Evolutionary conservation across 495 filamentous ascomycete species (phyloP).

Genomic region (Aspergillus wentii): DNA sequence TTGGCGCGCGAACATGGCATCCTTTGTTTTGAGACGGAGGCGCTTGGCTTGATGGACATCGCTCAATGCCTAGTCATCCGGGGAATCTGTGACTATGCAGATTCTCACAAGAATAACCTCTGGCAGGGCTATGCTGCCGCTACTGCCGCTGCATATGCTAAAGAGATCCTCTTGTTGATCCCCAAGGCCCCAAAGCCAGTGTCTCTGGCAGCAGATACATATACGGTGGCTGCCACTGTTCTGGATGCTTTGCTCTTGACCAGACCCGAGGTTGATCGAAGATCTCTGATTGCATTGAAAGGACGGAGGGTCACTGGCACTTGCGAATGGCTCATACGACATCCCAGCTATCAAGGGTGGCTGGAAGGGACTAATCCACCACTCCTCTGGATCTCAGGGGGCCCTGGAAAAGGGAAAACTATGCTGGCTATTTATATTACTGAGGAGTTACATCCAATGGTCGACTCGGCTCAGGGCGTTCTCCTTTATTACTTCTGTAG

Average conservation of each 20-base stretch:
- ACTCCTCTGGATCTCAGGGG: conserved; percentile 43
- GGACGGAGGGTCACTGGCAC: conserved; percentile 26
- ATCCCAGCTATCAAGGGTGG: conserved; percentile 34
- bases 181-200: conserved; percentile 13
- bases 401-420: conserved; percentile 47
- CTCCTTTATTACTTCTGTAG: conserved; percentile 42
- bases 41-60: conserved; percentile 23
- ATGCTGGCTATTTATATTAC: conserved; percentile 44
- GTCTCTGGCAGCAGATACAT: conserved; percentile 14
- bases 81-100: conserved; percentile 23
- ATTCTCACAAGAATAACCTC: conserved; percentile 20
- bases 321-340: conserved; percentile 43
- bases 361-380: conserved; percentile 14
- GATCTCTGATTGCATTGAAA: conserved; percentile 23
- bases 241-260: too few relatives aligned
- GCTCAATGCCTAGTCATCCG: conserved; percentile 29
- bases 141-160: conserved; percentile 29
- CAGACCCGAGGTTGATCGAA: conserved; percentile 30
- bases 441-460: conserved; percentile 28
- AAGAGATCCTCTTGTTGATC: conserved; percentile 22
- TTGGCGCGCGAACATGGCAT: conserved; percentile 12
- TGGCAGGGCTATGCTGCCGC: conserved; percentile 21
- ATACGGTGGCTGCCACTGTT: conserved; percentile 16
- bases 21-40: conserved; percentile 36
- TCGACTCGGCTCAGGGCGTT: conserved; percentile 8